phyloP scores from a whole-genome alignment of 1,284 basidiomycete species.

The Tilletiaria anomala region DNA sequence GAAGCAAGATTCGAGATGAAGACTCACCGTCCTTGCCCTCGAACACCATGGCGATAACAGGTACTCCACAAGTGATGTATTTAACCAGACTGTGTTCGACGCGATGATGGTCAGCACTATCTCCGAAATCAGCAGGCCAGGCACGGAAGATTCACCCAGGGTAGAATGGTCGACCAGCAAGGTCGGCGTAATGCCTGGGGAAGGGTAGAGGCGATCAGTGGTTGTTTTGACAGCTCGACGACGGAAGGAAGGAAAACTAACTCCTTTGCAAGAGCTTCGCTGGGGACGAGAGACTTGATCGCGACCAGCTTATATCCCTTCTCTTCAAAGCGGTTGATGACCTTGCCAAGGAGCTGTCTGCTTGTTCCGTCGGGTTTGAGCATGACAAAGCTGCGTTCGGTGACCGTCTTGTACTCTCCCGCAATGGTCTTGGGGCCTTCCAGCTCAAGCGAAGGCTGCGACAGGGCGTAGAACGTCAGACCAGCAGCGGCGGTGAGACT shows the following conservation, averaged over 20 bases:
- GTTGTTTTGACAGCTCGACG: no score
- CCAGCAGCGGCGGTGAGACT: constrained; percentile 15
- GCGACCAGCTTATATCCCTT: constrained; percentile 14
- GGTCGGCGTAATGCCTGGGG: no score
- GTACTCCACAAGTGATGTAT: constrained; percentile 31
- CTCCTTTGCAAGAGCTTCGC: constrained; percentile 21
- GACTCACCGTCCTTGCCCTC: constrained; percentile 37
- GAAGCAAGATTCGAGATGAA: no score
- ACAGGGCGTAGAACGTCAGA: constrained; percentile 9
- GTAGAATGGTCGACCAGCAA: no score
- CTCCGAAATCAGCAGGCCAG: no score
- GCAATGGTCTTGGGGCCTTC: constrained; percentile 43
- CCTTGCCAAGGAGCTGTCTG: constrained; percentile 32
- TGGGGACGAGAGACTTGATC: constrained; percentile 4
- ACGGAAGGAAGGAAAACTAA: no score
- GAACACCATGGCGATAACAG: constrained; percentile 35
- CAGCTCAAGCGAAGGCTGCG: constrained; percentile 16
- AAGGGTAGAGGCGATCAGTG: no score
- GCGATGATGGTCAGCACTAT: no score
- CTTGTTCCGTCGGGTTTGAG: constrained; percentile 36
- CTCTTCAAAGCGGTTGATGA: constrained; percentile 27
- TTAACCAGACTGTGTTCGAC: no score
- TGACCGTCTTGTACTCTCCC: constrained; percentile 42
- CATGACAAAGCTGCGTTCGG: constrained; percentile 44
- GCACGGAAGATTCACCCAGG: no score